A percentile compares a stretch with the other conserved stretches of the same genome.
These are phyloP conservation scores for Trichoderma citrinoviride DNA, from an alignment of 2,329 filamentous ascomycete species.

Conservation along the genomic window DNA sequence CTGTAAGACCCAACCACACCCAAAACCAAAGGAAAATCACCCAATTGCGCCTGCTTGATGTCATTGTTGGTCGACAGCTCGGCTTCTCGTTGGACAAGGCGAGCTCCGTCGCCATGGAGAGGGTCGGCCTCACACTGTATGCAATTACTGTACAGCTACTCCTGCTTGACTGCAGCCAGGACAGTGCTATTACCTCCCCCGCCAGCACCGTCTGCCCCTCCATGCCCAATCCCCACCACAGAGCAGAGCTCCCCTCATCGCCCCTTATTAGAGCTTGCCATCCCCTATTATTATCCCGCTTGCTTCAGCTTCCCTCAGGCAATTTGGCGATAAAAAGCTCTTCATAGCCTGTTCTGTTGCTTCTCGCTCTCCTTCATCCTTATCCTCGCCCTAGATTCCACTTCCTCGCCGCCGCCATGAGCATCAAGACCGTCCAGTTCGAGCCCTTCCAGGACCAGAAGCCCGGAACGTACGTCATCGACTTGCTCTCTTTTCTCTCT, in stretches of 20 bases:
- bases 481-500: conserved; percentile 23
- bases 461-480: conserved; percentile 85
- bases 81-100: conserved; percentile 12
- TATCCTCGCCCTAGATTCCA: background rate
- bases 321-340: conserved; percentile 2
- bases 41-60: conserved; percentile 10
- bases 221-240: conserved; percentile 29
- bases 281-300: conserved; percentile 5
- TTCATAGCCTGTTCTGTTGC: background rate
- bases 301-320: background rate
- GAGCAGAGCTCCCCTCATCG: conserved; percentile 31
- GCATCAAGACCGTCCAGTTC: conserved; percentile 72
- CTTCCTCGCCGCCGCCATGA: conserved; percentile 52
- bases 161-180: too few relatives aligned
- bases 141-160: rapidly evolving
- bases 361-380: background rate
- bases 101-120: conserved; percentile 13
- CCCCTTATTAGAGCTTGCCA: conserved; percentile 19
- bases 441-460: conserved; percentile 94
- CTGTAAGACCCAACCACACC: too few relatives aligned
- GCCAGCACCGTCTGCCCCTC: conserved; percentile 27
- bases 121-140: conserved; percentile 4
- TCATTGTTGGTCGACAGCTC: conserved; percentile 17
- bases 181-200: conserved; percentile 28
- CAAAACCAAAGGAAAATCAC: too few relatives aligned